Evolutionary conservation across 164 flowering plant species (phyloP).

Genomic region (Kingdonia uniflora): DNA sequence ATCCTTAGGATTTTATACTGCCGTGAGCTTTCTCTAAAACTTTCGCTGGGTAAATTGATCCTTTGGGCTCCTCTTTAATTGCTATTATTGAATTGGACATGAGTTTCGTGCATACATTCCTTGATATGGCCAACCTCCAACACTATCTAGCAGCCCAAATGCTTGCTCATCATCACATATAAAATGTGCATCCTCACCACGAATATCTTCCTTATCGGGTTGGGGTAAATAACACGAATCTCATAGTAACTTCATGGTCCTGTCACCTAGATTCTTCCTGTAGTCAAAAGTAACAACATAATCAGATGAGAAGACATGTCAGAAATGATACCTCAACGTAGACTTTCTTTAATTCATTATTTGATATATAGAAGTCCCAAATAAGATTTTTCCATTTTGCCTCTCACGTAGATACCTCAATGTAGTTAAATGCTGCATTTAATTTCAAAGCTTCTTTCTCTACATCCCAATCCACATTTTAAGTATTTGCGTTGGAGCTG

Average conservation of each 20-base stretch:
- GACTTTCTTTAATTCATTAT: too few relatives aligned
- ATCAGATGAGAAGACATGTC: too few relatives aligned
- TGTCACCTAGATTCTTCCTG: constrained; percentile 41
- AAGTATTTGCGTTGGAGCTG: too few relatives aligned
- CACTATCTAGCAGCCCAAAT: constrained; percentile 96
- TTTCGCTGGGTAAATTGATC: constrained; percentile 73
- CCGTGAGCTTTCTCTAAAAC: constrained; percentile 89
- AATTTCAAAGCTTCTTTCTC: too few relatives aligned
- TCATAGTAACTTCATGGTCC: constrained; percentile 53
- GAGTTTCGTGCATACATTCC: constrained; percentile 86
- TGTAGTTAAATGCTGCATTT: too few relatives aligned
- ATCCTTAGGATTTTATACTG: constrained; percentile 72
- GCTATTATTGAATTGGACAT: constrained; percentile 83
- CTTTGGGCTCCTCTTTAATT: constrained; percentile 72
- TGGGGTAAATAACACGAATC: constrained; percentile 90
- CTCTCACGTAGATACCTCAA: too few relatives aligned
- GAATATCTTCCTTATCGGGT: constrained; percentile 90
- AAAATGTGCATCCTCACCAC: constrained; percentile 97
- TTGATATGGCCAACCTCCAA: constrained; percentile 93
- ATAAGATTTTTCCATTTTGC: too few relatives aligned
- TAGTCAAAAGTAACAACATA: background rate
- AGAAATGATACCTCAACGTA: too few relatives aligned
- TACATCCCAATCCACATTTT: too few relatives aligned
- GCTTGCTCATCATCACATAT: constrained; percentile 80
- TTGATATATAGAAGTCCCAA: too few relatives aligned